A percentile compares a stretch with the other conserved stretches of the same genome.
These are phyloP conservation scores for Cyberlindnera nakhonratchasimensis DNA, from an alignment of 805 yeast genomes.

Conservation along the genomic window DNA sequence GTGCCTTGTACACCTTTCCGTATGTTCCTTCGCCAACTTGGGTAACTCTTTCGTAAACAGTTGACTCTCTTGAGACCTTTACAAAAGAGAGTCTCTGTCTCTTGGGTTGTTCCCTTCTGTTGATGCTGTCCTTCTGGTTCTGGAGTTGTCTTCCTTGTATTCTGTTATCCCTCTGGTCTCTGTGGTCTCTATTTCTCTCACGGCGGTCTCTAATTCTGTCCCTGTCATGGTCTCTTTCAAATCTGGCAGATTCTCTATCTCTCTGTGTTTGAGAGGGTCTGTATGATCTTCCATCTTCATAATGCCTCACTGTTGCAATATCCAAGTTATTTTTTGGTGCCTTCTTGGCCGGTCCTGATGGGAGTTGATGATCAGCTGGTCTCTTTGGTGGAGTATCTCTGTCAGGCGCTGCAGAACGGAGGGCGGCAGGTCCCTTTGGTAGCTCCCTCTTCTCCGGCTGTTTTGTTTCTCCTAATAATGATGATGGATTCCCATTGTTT, in stretches of 20 bases:
- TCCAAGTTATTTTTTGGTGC: neutral
- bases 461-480: neutral
- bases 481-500: neutral
- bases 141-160: neutral
- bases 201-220: constrained; percentile 2
- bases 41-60: constrained; percentile 59
- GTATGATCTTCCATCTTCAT: constrained; percentile 11
- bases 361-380: constrained; percentile 8
- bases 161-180: neutral
- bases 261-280: constrained; percentile 1
- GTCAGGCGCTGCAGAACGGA: neutral
- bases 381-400: constrained; percentile 1
- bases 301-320: neutral
- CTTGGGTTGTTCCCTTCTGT: neutral
- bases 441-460: constrained; percentile 4
- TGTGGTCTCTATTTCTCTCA: constrained; percentile 4
- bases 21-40: constrained; percentile 99
- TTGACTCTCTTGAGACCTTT: constrained; percentile 24
- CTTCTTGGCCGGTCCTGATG: constrained; percentile 12
- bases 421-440: constrained; percentile 9
- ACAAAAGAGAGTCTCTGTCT: constrained; percentile 19
- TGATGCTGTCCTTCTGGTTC: constrained; percentile 2
- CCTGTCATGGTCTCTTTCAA: constrained; percentile 2
- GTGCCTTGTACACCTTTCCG: constrained; percentile 92
- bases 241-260: neutral